A percentile compares a stretch with the other conserved stretches of the same genome.
These are phyloP conservation scores for Linum trigynum DNA, from an alignment of 345 rosid species.

Conservation along the genomic window DNA sequence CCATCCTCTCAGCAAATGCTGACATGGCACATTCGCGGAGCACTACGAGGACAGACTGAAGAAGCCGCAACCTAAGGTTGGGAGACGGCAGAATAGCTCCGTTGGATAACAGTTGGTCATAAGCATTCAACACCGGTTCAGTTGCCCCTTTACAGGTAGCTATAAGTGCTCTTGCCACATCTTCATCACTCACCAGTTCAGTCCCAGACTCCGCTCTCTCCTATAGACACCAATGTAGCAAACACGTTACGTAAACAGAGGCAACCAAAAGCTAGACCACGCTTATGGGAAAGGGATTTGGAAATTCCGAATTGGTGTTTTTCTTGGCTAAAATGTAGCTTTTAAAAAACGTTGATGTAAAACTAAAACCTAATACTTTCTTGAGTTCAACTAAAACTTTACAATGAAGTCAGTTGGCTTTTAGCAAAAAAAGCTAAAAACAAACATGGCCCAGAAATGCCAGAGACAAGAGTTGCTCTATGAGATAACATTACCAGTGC, in stretches of 20 bases:
- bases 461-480: not conserved
- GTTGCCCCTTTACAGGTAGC: constrained; percentile 92
- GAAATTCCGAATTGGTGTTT: no score
- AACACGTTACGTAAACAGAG: not conserved
- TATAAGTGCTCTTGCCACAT: constrained; percentile 76
- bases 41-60: constrained; percentile 64
- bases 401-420: no score
- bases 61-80: constrained; percentile 68
- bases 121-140: constrained; percentile 78
- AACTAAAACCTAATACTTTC: no score
- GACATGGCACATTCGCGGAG: constrained; percentile 96
- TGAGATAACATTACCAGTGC: constrained; percentile 43
- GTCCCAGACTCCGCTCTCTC: constrained; percentile 64
- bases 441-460: not conserved
- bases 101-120: constrained; percentile 72
- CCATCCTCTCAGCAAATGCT: constrained; percentile 64
- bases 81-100: constrained; percentile 75
- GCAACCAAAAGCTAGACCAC: constrained; percentile 1
- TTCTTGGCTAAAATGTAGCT: no score
- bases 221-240: constrained; percentile 23
- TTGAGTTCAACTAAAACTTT: no score
- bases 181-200: constrained; percentile 84
- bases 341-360: no score
- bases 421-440: no score
- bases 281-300: not conserved